These are phyloP conservation scores for Harringtonia aguacate DNA, from an alignment of 2,329 filamentous ascomycete genomes.

Conservation along the genomic window DNA sequence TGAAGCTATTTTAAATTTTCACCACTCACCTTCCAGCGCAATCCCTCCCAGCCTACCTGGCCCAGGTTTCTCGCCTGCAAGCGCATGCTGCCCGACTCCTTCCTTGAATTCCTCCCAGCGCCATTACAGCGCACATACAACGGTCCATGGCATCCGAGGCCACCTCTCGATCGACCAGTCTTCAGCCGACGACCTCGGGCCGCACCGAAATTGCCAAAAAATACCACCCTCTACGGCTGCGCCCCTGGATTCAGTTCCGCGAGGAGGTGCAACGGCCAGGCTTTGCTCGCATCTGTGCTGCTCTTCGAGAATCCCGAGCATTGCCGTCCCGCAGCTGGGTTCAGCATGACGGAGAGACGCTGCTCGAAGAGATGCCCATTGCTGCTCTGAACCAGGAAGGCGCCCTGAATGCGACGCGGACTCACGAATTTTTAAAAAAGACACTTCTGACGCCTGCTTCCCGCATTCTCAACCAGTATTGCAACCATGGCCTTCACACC, in stretches of 20 bases:
- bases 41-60: slow-evolving; percentile 1
- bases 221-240: slow-evolving; percentile 1
- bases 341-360: slow-evolving; percentile 1
- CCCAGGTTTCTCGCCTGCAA: slow-evolving; percentile 6
- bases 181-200: slow-evolving; percentile 3
- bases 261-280: slow-evolving; percentile 27
- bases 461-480: slow-evolving; percentile 3
- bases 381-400: background rate
- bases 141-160: background rate
- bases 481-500: background rate
- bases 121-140: slow-evolving; percentile 2
- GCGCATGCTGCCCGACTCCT: slow-evolving; percentile 3
- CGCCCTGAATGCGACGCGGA: slow-evolving; percentile 1
- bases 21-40: slow-evolving; percentile 4
- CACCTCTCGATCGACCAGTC: slow-evolving; percentile 1
- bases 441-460: slow-evolving; percentile 1
- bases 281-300: slow-evolving; percentile 4
- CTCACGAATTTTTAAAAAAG: slow-evolving; percentile 1
- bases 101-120: background rate
- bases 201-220: background rate
- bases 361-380: slow-evolving; percentile 3
- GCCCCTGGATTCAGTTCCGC: slow-evolving; percentile 33
- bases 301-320: background rate
- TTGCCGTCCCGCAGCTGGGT: slow-evolving; percentile 2
- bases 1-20: background rate